These are phyloP conservation scores for Lagerstroemia speciosa DNA, from an alignment of 345 rosid species.

Conservation along the genomic window DNA sequence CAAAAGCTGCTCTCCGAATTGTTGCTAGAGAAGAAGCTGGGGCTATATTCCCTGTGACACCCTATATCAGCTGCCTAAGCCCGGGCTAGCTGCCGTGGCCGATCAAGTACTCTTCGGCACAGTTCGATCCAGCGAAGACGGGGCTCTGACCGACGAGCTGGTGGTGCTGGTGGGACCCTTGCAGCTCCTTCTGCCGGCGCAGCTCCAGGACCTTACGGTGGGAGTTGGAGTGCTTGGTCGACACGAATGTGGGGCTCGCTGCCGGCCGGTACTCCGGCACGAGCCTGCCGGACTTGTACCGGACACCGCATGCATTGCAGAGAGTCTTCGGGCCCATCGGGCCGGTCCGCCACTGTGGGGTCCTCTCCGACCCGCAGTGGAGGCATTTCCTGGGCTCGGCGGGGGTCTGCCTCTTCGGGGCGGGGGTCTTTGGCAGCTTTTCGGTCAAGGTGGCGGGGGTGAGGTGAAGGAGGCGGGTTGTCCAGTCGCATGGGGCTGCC, in stretches of 20 bases:
- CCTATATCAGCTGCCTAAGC: constrained; percentile 43
- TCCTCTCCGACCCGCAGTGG: constrained; percentile 63
- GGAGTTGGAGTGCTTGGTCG: constrained; percentile 60
- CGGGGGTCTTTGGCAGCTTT: constrained; percentile 5
- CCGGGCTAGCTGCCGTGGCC: constrained; percentile 31
- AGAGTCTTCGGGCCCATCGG: constrained; percentile 76
- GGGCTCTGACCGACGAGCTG: constrained; percentile 37
- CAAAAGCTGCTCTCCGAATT: background rate
- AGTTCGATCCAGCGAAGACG: constrained; percentile 36
- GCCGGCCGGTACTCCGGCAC: too few species aligned
- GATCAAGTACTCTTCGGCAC: constrained; percentile 45
- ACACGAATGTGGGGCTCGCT: too few species aligned
- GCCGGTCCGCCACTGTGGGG: constrained; percentile 77
- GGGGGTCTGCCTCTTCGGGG: constrained; percentile 12
- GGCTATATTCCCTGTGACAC: too few species aligned
- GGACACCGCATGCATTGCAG: too few species aligned
- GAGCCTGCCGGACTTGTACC: too few species aligned
- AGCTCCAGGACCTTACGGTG: constrained; percentile 75
- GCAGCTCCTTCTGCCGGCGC: constrained; percentile 50
- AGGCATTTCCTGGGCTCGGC: constrained; percentile 33
- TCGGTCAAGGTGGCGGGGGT: constrained; percentile 11
- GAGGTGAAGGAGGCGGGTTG: constrained; percentile 53
- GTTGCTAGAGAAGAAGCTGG: too few species aligned
- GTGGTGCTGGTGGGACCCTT: constrained; percentile 31
- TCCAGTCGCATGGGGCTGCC: constrained; percentile 59